phyloP scores from a whole-genome alignment of 345 rosid genomes.

The Dimocarpus longan region DNA sequence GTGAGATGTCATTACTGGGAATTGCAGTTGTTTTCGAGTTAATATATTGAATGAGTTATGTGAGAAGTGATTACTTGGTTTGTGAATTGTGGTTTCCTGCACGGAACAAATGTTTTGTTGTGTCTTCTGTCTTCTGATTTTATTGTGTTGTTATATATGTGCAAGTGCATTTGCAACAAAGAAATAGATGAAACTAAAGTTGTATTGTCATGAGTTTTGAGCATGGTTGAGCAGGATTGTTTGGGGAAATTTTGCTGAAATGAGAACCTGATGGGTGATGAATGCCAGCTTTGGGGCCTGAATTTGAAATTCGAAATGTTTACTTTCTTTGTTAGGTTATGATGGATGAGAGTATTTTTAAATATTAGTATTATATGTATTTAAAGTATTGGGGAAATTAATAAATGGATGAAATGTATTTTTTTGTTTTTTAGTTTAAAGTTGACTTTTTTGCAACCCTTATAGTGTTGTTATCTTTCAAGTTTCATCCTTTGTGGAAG shows the following conservation, averaged over 20 bases:
- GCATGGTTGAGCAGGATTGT: neutral
- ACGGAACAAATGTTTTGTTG: neutral
- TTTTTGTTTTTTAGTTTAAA: neutral
- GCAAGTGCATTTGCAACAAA: neutral
- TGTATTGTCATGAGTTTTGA: neutral
- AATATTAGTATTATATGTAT: neutral
- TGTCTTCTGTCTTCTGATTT: neutral
- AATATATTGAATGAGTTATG: neutral
- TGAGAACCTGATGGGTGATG: neutral
- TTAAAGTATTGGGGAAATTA: neutral
- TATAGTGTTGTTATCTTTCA: constrained; percentile 1
- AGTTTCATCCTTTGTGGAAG: constrained; percentile 15
- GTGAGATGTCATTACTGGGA: neutral
- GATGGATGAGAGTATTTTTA: neutral
- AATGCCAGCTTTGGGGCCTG: neutral
- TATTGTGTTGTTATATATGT: neutral
- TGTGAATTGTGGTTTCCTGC: neutral
- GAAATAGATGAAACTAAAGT: neutral
- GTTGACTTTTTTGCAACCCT: neutral
- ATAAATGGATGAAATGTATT: neutral
- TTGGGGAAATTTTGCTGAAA: too few relatives aligned
- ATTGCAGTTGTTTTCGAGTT: neutral
- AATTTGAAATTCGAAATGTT: neutral
- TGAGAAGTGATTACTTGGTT: neutral
- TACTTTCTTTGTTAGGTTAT: neutral